Evolutionary conservation across 495 filamentous ascomycete species (phyloP).

Genomic region (Penicillium paradoxum): DNA sequence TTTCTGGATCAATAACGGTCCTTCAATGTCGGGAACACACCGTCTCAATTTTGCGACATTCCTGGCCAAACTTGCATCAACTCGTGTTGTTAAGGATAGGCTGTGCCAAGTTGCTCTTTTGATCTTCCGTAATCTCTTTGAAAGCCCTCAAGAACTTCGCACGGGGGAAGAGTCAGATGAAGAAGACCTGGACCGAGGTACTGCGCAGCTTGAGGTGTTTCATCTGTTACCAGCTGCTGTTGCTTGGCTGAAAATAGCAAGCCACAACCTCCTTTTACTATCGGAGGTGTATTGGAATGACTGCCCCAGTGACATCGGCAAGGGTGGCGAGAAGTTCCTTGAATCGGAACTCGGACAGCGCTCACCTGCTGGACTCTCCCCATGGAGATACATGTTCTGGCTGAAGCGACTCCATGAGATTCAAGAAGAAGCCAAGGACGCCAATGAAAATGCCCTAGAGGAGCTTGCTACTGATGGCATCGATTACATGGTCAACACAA

Average conservation of each 20-base stretch:
- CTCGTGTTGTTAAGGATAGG: conserved; percentile 14
- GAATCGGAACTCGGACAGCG: conserved; percentile 13
- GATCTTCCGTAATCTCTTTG: conserved; percentile 13
- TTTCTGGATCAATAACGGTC: conserved; percentile 10
- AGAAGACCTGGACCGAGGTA: conserved; percentile 10
- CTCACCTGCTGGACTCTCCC: conserved; percentile 11
- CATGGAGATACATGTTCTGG: conserved; percentile 19
- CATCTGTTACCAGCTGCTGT: conserved; percentile 17
- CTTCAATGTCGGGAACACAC: conserved; percentile 14
- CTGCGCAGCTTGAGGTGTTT: conserved; percentile 10
- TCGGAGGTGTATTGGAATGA: conserved; percentile 18
- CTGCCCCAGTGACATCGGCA: conserved; percentile 10
- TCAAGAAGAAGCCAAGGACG: conserved; percentile 16
- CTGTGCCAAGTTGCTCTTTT: conserved; percentile 19
- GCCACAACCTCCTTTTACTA: conserved; percentile 11
- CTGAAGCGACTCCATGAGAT: conserved; percentile 19
- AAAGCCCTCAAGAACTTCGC: conserved; percentile 9
- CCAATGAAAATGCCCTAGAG: conserved; percentile 9
- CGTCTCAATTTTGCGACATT: conserved; percentile 20
- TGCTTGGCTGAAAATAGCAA: conserved; percentile 9
- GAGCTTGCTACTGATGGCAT: conserved; percentile 11
- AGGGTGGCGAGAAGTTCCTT: conserved; percentile 11
- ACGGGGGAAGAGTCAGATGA: conserved; percentile 11
- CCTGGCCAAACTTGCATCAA: conserved; percentile 17
- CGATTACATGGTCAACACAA: conserved; percentile 10